Conservation (phyloP, 345 rosid genomes). For the Acer campestre region DNA sequence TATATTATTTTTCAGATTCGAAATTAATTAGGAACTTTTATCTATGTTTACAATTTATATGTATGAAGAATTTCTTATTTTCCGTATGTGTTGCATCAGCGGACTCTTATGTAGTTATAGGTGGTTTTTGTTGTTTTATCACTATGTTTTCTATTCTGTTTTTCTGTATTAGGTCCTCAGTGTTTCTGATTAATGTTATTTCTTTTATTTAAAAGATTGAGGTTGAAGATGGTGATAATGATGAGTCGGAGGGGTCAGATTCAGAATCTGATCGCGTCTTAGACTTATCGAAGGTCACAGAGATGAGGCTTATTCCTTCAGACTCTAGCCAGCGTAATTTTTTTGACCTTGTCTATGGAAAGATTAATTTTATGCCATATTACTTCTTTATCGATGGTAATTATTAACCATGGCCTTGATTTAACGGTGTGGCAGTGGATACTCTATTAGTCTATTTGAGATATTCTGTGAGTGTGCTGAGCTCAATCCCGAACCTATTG, state of each 20-base stretch:
- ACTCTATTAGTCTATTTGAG: conserved; percentile 75
- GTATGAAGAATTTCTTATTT: not conserved
- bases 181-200: not conserved
- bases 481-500: conserved; percentile 87
- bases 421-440: conserved; percentile 62
- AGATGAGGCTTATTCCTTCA: conserved; percentile 96
- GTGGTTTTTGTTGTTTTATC: too few relatives aligned
- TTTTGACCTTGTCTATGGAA: not conserved
- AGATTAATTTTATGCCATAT: not conserved
- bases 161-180: not conserved
- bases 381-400: not conserved
- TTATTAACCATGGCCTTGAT: not conserved
- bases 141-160: too few relatives aligned
- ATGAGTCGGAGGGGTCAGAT: conserved; percentile 63
- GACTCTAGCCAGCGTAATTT: conserved; percentile 70
- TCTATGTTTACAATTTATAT: not conserved
- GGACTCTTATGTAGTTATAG: too few relatives aligned
- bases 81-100: not conserved
- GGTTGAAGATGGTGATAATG: conserved; percentile 53
- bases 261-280: conserved; percentile 52
- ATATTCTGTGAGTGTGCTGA: conserved; percentile 90
- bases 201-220: conserved; percentile 59
- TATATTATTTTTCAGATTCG: not conserved
- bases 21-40: not conserved
- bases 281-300: conserved; percentile 68